Evolutionary conservation across 106 monocot species (phyloP), one percentile per base, ranked within the genome.

Genomic region (Dendrobium chrysotoxum): DNA sequence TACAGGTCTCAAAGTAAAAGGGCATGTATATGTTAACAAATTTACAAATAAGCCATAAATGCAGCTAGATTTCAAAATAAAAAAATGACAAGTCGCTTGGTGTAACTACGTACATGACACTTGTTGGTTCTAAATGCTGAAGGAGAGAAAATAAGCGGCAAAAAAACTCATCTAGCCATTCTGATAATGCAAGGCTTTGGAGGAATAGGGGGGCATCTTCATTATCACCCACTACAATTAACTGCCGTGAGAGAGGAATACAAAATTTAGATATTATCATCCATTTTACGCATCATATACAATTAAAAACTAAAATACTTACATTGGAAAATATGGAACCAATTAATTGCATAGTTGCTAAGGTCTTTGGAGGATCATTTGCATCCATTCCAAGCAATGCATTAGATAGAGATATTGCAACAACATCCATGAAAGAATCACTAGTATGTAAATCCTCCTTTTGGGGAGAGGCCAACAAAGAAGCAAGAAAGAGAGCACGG

Each of bases 121-220:
- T 90, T 80, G 61, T 91, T 71, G 93, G 81, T 76, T 99, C 99
- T 87, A 95, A 85, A 93, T 99, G 87, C 57, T 81, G 93, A 82
- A 99, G 99, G n/a, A 99, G 64, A 79, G 95, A 89, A 85, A 99
- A 99, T 70, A 99, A 84, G 28, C 93, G 91, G 75, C 83, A 93
- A 82, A 99, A 99, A 87, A 95, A 95, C 80, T 93, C 93, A 85
- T 99, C 99, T 23, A 99, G 87, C 99, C 99, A 99, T 83, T 99
- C 93, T 28, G 95, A 91, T 45, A 95, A 88, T 83, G 58, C 86
- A 54, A 90, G 75, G 47, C 46, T 81, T 79, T 93, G 91, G 38
- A 95, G 81, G 80, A 91, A 84, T 65, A 77, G 35, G 80, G 87
- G 88, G 40, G 67, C 85, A 46, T 79, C 85, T 45, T 86, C 85